Percentiles rank a stretch among this genome's conserved stretches.
Conservation (phyloP, 768 basidiomycete species). For the Butyriboletus loyo region DNA sequence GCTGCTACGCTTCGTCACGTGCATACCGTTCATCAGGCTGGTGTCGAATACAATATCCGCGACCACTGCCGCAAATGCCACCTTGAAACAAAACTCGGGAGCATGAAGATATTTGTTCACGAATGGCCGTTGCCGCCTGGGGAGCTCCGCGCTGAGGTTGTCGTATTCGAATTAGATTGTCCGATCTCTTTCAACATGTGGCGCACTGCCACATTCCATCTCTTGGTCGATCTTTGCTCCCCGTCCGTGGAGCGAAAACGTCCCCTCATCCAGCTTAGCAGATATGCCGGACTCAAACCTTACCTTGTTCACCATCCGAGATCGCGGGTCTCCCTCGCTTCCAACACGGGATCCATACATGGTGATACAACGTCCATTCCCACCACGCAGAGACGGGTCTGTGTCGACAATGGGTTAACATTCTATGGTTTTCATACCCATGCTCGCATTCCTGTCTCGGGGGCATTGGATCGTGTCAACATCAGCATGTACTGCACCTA, state of each 20-base stretch:
- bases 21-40: not conserved
- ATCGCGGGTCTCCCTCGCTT: too few species aligned
- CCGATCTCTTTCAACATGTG: too few species aligned
- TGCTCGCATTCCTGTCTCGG: slow-evolving; percentile 11
- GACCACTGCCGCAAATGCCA: slow-evolving; percentile 30
- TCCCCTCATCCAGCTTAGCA: slow-evolving; percentile 13
- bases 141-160: too few species aligned
- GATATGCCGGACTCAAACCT: slow-evolving; percentile 9
- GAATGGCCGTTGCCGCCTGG: too few species aligned
- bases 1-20: slow-evolving; percentile 6
- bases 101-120: too few species aligned
- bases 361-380: slow-evolving; percentile 14
- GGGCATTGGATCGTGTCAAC: slow-evolving; percentile 9
- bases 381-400: slow-evolving; percentile 8
- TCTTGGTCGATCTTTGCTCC: too few species aligned
- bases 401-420: slow-evolving; percentile 34
- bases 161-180: too few species aligned
- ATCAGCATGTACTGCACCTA: slow-evolving; percentile 15
- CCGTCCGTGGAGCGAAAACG: not conserved
- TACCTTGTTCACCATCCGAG: too few species aligned
- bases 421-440: slow-evolving; percentile 31
- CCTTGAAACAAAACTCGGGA: slow-evolving; percentile 14
- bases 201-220: too few species aligned
- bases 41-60: not conserved
- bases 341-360: too few species aligned